Base-by-base conservation (phyloP, 2,329 filamentous ascomycete species). In the Colletotrichum higginsianum region DNA sequence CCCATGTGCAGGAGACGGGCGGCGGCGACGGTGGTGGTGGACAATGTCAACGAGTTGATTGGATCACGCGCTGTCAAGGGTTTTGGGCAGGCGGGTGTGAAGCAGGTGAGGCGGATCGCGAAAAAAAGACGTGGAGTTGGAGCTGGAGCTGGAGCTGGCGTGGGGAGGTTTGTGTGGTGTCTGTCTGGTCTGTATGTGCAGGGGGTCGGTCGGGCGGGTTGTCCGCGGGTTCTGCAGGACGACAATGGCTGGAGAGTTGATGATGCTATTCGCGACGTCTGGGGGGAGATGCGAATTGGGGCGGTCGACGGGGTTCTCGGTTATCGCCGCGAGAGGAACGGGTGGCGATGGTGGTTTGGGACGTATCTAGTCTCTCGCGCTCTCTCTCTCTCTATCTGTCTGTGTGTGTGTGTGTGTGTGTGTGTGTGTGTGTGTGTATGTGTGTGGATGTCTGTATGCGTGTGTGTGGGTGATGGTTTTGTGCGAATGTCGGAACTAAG, bases 81-180 rank as follows among this genome's bases (percentile, higher is more conserved):
- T 58, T 67, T 38, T 49, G 52, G 18, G 26, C 8, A n/a, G 49
- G 38, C 65, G 52, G 49, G 42, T 47, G 44, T 38, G 58, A 61
- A 52, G 53, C 58, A 71, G 30, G 64, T 68, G 68, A 71, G 68
- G 64, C 68, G 68, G 64, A 71, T 71, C 68, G 68, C 68, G 68
- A 67, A 71, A 71, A 67, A 67, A 57, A 18, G 64, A 62, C 56
- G 68, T 67, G 50, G 52, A 61, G 63, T 66, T 40, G 49, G 52
- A 5, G 30, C 21, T 55, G 49, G 15, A 30, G 56, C 67, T 56
- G 67, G 63, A 49, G 67, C 57, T 30, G 26, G 26, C 67, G 67
- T 47, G 44, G 56, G 50, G 53, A 44, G 56, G 35, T 52, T 26
- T 56, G 62, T 40, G 55, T n/a, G 50, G n/a, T 8, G 47, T 13